Evolutionary conservation across 768 basidiomycete species (phyloP), one percentile per base, ranked within the genome.

Genomic region (Trametes elegans): DNA sequence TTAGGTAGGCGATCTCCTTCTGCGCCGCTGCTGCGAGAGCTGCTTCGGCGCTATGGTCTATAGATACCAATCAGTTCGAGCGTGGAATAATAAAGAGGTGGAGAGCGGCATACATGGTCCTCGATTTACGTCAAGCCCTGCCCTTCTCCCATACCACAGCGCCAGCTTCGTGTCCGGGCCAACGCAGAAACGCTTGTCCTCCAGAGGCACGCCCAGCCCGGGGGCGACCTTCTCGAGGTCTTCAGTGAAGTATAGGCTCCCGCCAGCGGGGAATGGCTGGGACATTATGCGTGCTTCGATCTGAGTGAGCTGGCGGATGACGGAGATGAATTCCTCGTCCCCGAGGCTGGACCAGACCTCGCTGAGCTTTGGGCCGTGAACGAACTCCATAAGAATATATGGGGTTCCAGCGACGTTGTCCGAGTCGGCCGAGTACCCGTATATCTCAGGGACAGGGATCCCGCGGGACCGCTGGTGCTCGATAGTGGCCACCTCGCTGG

Each of bases 261-360:
- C 77, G 46, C 78, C 75, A 68, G 75, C 78, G 21, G 77, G 79
- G 61, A 79, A 80, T 56, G 70, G 0, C 40, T 74, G 67, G 14
- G 73, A 75, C 78, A 79, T 79, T 71, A 79, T 77, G 7, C 60
- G 50, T 0, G 74, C 71, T 66, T 81, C 79, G 62, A 82, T 69
- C 58, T 79, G 27, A 65, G 62, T 68, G 65, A 81, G 68, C 60
- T 81, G 76, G 49, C 70, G 73, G 51, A 70, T 50, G 68, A 80
- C 42, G 1, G 76, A 79, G 61, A 66, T 56, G 61, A 79, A 66
- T 7, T 77, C 72, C 55, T 5, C 13, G 58, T 76, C 73, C 61
- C 50, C 65, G 14, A 79, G 68, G 14, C 70, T 60, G 18, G 62
- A 28, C 74, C 73, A 79, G 24, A 79, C 47, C 36, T 80, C 72